phyloP scores from a whole-genome alignment of 352 stramenopile species.

The Globisporangium uncinulatum region DNA sequence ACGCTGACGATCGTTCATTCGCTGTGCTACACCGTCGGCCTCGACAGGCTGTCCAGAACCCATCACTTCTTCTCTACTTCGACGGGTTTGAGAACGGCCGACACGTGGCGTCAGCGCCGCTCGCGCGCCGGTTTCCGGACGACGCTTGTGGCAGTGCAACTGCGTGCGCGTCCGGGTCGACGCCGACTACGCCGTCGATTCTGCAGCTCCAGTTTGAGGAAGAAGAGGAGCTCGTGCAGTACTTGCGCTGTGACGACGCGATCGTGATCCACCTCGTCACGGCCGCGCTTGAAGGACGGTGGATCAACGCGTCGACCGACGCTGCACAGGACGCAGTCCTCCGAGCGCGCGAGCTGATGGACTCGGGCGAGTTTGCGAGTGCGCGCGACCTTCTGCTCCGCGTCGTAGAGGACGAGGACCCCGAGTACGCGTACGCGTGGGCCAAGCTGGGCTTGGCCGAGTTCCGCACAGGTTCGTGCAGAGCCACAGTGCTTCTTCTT shows the following conservation, averaged over 20 bases:
- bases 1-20: background rate
- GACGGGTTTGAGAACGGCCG: conserved; percentile 58
- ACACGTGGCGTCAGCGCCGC: conserved; percentile 51
- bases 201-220: conserved; percentile 64
- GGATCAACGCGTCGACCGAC: conserved; percentile 51
- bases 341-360: conserved; percentile 33
- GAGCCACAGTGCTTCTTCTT: background rate
- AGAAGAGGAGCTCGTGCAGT: conserved; percentile 57
- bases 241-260: conserved; percentile 58
- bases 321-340: conserved; percentile 34
- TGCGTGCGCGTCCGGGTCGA: conserved; percentile 5
- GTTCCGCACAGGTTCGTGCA: conserved; percentile 41
- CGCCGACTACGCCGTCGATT: conserved; percentile 46
- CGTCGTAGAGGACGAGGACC: conserved; percentile 35
- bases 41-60: conserved; percentile 48
- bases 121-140: conserved; percentile 57
- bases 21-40: no score
- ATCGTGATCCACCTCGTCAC: conserved; percentile 68
- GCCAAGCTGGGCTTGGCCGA: conserved; percentile 68
- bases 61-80: conserved; percentile 69
- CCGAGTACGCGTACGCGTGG: conserved; percentile 64
- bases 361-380: conserved; percentile 28
- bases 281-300: conserved; percentile 67
- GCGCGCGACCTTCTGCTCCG: conserved; percentile 41
- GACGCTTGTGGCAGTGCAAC: conserved; percentile 18